Conservation (phyloP, 805 yeast species). For the Metschnikowia kunwiensis region DNA sequence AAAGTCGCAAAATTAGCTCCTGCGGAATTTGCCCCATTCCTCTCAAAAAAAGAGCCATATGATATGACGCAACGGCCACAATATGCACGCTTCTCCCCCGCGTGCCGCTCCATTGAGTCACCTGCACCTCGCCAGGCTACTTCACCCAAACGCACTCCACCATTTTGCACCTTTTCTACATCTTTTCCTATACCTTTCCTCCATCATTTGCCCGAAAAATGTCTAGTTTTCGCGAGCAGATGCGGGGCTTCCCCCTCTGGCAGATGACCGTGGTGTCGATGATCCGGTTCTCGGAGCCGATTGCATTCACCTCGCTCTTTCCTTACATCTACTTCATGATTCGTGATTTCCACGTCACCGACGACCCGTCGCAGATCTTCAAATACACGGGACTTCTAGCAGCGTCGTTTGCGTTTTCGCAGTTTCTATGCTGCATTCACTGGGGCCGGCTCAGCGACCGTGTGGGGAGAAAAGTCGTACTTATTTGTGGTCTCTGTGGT, state of each 20-base stretch:
- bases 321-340: constrained; percentile 22
- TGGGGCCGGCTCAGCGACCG: constrained; percentile 32
- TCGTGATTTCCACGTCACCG: constrained; percentile 19
- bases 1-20: too few species aligned
- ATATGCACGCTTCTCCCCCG: not conserved
- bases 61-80: too few species aligned
- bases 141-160: not conserved
- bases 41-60: too few species aligned
- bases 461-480: constrained; percentile 29
- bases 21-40: too few species aligned
- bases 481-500: constrained; percentile 27
- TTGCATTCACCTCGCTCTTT: constrained; percentile 21
- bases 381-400: constrained; percentile 20
- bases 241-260: constrained; percentile 21
- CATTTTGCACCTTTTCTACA: not conserved
- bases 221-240: constrained; percentile 12
- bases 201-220: constrained; percentile 1
- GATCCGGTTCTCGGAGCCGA: constrained; percentile 22
- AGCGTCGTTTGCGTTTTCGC: constrained; percentile 20
- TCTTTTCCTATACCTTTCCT: too few species aligned
- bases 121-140: constrained; percentile 1
- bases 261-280: constrained; percentile 20
- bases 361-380: constrained; percentile 19
- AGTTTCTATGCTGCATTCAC: constrained; percentile 22
- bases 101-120: not conserved